These are phyloP conservation scores for Talaromyces albobiverticillius DNA, from an alignment of 2,329 filamentous ascomycete species.

Conservation along the genomic window DNA sequence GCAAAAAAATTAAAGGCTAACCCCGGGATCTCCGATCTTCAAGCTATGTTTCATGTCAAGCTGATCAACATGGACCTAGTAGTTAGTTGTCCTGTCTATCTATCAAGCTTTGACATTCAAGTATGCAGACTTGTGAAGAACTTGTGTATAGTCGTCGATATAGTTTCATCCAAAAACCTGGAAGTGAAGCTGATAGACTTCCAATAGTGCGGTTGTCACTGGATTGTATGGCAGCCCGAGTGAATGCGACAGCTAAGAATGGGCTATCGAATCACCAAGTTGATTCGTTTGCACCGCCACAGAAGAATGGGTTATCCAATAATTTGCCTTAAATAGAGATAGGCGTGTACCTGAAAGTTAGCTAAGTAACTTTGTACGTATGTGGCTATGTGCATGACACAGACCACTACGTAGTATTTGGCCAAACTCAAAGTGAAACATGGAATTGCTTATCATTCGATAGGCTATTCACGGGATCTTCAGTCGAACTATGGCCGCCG, in stretches of 20 bases:
- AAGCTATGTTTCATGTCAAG: background rate
- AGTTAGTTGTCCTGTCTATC: too few species aligned
- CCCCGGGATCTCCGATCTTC: background rate
- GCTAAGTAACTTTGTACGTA: background rate
- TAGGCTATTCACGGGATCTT: background rate
- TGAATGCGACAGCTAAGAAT: background rate
- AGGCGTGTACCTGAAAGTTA: too few species aligned
- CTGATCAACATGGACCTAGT: too few species aligned
- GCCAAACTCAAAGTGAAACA: too few species aligned
- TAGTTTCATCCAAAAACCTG: background rate
- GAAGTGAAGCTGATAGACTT: background rate
- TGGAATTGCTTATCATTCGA: background rate
- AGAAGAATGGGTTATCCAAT: background rate
- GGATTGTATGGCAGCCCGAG: background rate
- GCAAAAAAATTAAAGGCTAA: conserved; percentile 6
- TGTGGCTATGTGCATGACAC: background rate
- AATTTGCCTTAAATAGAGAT: background rate
- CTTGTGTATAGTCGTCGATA: background rate
- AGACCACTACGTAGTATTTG: background rate
- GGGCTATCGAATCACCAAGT: background rate
- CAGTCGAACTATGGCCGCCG: too few species aligned
- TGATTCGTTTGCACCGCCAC: background rate
- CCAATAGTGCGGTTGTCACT: conserved; percentile 2
- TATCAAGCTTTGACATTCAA: background rate
- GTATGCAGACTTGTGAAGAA: background rate